Base-by-base conservation (phyloP, 1,139 yeast genomes). In the Kurtzmaniella quercitrusa region DNA sequence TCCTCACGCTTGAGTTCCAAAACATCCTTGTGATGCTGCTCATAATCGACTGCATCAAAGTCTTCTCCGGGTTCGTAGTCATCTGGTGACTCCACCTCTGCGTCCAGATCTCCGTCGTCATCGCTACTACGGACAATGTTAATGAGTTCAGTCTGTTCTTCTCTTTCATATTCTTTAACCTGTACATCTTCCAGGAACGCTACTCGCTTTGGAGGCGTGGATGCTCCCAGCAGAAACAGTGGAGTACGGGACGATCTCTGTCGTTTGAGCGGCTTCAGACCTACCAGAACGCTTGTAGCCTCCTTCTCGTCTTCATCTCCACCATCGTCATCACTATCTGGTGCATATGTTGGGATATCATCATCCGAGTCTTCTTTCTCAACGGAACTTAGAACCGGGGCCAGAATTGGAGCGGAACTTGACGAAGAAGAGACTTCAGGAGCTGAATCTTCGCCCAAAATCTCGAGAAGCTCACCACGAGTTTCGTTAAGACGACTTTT, bases 181-280 rank as follows among this genome's bases (percentile, higher is more conserved):
- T 71, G 72, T n/a, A 73, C 60, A 43, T 70, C 70, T 42, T 72
- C 76, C 0, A 75, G 65, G 48, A 73, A 73, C 14, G 77, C 77
- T 9, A 73, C 78, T 18, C 68, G 52, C 46, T 72, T 73, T 2
- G 65, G 53, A 2, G 68, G 68, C 3, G 68, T 60, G 0, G 65
- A 58, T 12, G 55, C 59, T 3, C 65, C 64, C 11, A 64, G 62
- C 2, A 62, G 57, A 1, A 61, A 50, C 11, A 41, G 41, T 6
- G 49, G 48, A 4, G 48, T 39, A 7, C 43, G 39, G 4, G 62
- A 51, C 17, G 50, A 43, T 41, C 55, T 53, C 39, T 52, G 47
- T 50, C 61, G 59, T 45, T 61, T 59, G 8, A 61, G 45, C 2
- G 57, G 54, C 2, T 21, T 54, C 59, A 33, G 46, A 48, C 25